A percentile compares a stretch with the other conserved stretches of the same genome.
Conservation (phyloP, 208 protist species). For the Histomonas meleagridis region DNA sequence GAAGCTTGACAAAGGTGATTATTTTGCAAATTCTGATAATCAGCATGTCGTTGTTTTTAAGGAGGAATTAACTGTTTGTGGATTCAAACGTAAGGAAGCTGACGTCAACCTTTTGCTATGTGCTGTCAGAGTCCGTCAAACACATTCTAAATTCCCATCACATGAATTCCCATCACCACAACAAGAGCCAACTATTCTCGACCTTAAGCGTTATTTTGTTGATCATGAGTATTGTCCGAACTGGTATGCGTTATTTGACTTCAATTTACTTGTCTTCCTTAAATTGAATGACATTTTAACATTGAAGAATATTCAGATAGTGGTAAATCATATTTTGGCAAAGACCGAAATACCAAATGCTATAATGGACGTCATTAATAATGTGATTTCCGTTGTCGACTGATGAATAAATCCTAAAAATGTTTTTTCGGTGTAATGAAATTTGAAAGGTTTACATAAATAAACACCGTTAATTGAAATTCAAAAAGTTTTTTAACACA, state of each 20-base stretch:
- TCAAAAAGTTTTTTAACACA: too few relatives aligned
- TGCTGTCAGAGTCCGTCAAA: neutral
- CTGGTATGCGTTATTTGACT: neutral
- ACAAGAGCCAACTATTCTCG: neutral
- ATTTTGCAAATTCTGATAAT: neutral
- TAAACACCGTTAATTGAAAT: too few relatives aligned
- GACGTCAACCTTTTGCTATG: neutral
- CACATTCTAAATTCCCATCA: neutral
- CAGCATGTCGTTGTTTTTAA: neutral
- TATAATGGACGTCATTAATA: too few relatives aligned
- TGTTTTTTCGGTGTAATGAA: too few relatives aligned
- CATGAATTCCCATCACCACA: neutral
- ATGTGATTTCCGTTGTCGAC: too few relatives aligned
- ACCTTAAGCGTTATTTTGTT: neutral
- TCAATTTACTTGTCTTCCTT: neutral
- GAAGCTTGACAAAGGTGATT: neutral
- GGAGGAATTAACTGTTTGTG: neutral
- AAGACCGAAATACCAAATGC: too few relatives aligned
- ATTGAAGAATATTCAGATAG: neutral
- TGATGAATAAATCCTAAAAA: too few relatives aligned
- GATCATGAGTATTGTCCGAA: neutral
- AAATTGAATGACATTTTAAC: neutral
- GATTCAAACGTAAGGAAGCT: neutral
- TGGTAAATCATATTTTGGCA: too few relatives aligned
- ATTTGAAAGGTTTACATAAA: too few relatives aligned